Conservation (phyloP, 306 rosid species). For the Potentilla sterilis region DNA sequence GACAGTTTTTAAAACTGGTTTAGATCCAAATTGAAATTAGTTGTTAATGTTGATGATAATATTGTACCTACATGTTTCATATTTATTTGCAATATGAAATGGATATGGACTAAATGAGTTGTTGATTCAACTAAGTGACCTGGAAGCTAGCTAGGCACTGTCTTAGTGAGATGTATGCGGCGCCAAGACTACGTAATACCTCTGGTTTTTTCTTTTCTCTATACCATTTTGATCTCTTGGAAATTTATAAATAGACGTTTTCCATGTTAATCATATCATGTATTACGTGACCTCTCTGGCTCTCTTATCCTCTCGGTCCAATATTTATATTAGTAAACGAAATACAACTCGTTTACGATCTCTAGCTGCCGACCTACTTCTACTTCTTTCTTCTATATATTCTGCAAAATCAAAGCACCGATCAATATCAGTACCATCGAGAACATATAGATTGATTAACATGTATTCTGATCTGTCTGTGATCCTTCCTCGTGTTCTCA, state of each 20-base stretch:
- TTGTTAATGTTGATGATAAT: background rate
- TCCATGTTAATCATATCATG: background rate
- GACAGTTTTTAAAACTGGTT: background rate
- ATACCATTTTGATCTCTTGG: background rate
- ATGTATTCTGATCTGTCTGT: conserved; percentile 74
- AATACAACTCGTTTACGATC: conserved; percentile 4
- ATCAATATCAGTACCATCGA: background rate
- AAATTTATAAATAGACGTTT: background rate
- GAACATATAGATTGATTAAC: background rate
- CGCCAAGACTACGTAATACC: conserved; percentile 10
- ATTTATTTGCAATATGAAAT: background rate
- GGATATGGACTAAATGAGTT: background rate
- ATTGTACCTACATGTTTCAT: background rate
- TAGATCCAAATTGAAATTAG: background rate
- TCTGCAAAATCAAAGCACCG: background rate
- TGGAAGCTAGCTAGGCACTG: background rate
- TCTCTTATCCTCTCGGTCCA: background rate
- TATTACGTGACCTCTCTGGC: background rate
- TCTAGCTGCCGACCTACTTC: background rate
- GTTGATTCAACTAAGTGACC: background rate
- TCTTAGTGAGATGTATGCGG: conserved; percentile 13
- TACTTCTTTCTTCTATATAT: background rate
- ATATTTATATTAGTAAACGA: background rate
- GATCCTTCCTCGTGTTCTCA: conserved; percentile 90
- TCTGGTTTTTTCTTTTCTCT: background rate